These are phyloP conservation scores for Erodium chrysanthum DNA, from an alignment of 441 rosid genomes.

Conservation along the genomic window DNA sequence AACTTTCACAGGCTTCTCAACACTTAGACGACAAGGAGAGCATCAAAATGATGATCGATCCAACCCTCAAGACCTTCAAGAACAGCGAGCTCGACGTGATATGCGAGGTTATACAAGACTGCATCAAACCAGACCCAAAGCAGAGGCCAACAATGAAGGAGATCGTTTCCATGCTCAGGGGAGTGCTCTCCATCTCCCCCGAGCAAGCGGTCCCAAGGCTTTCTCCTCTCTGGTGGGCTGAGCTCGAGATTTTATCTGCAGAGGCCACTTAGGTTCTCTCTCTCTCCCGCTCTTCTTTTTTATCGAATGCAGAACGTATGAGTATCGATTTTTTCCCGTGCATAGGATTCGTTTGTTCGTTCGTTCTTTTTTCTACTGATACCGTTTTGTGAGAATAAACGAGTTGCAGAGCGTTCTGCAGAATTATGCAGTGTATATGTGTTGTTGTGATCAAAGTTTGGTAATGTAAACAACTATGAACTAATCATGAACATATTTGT, in stretches of 20 bases:
- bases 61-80: conserved; percentile 48
- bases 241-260: conserved; percentile 71
- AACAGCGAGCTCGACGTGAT: conserved; percentile 48
- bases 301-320: too few relatives aligned
- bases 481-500: too few relatives aligned
- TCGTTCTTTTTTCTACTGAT: too few relatives aligned
- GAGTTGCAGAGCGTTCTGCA: too few relatives aligned
- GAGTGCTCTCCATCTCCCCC: conserved; percentile 43
- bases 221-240: conserved; percentile 94
- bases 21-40: conserved; percentile 33
- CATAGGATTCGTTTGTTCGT: too few relatives aligned
- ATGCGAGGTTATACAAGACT: conserved; percentile 46
- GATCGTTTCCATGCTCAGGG: conserved; percentile 34
- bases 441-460: too few relatives aligned
- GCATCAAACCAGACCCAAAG: conserved; percentile 40
- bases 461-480: too few relatives aligned
- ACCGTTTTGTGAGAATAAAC: too few relatives aligned
- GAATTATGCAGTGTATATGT: too few relatives aligned
- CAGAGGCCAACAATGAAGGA: conserved; percentile 57
- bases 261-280: conserved; percentile 43
- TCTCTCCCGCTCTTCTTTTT: too few relatives aligned
- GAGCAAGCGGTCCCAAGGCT: conserved; percentile 81
- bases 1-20: conserved; percentile 43
- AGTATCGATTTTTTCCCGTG: too few relatives aligned
- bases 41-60: conserved; percentile 44